Evolutionary conservation across 1,284 basidiomycete genomes (phyloP), one percentile per base, ranked within the genome.

Genomic region (Papiliotrema terrestris): DNA sequence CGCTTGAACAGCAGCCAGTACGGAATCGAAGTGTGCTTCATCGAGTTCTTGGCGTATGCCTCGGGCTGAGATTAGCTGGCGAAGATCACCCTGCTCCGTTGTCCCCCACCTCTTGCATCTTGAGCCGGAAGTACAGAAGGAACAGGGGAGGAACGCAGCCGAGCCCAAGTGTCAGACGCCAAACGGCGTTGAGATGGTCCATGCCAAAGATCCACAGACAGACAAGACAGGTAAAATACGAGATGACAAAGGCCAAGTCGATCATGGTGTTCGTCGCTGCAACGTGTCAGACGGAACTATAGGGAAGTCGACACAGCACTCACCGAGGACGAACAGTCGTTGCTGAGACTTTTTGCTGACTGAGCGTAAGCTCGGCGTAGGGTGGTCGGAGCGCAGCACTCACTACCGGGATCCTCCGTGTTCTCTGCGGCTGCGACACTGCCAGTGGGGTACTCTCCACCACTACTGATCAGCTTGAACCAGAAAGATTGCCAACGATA

Each of bases 351-450:
- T 84, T 76, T 88, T 91, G 62, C 77, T 81, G 66, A 95, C 86
- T 56, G 17, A 3, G n/a, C 9, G 36, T 51, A 19, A 45, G 49
- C 23, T 35, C 22, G 36, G 20, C 45, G 14, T 17, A 20, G 9
- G 4, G 8, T 2, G 82, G 84, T 20, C 82, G 79, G 25, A 49
- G 49, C 36, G 48, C 44, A 26, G 35, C 20, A 17, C 46, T 45
- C 25, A 57, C 38, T 65, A 14, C 55, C 60, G 2, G 58, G 55
- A 57, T 90, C 87, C 73, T 95, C 93, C 0, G 91, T 91, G 69
- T 91, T 88, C 71, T 96, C 93, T 1, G 89, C 88, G 2, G 88
- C 87, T 15, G 91, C 90, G n/a, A 96, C 91, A 2, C 86, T 88
- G 8, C 92, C 93, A 58, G 87, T 88, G 6, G 91, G 92, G 63